These are phyloP conservation scores for Elsinoe ampelina DNA, from an alignment of 2,329 filamentous ascomycete species.

Conservation along the genomic window DNA sequence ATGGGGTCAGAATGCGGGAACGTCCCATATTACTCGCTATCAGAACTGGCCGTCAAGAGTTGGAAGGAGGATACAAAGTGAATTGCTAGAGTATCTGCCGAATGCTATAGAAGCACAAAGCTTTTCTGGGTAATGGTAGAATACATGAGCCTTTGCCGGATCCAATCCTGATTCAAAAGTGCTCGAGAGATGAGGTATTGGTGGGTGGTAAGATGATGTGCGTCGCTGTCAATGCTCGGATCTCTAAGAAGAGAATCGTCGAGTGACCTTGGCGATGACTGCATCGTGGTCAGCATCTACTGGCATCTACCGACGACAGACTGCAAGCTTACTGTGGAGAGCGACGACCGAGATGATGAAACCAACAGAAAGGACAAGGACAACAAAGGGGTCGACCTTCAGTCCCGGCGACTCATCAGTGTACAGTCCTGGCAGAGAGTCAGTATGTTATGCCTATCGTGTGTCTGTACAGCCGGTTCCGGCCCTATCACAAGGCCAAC, in stretches of 20 bases:
- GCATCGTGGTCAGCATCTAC: neutral
- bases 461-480: too few relatives aligned
- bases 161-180: neutral
- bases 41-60: neutral
- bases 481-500: too few relatives aligned
- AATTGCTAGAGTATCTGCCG: neutral
- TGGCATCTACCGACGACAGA: neutral
- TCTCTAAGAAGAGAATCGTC: conserved; percentile 60
- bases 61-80: neutral
- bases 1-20: too few relatives aligned
- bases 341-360: conserved; percentile 99
- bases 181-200: neutral
- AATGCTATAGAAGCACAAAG: conserved; percentile 7
- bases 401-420: conserved; percentile 95
- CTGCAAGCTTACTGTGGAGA: conserved; percentile 71
- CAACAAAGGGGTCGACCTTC: conserved; percentile 96
- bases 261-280: conserved; percentile 95
- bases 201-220: neutral
- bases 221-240: neutral
- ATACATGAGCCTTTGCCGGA: neutral
- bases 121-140: conserved; percentile 10
- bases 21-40: too few relatives aligned
- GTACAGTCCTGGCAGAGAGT: conserved; percentile 63
- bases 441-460: neutral
- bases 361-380: conserved; percentile 88